A percentile compares a stretch with the other conserved stretches of the same genome.
Evolutionary conservation across 2,329 filamentous ascomycete genomes (phyloP).

Genomic region (Emydomyces testavorans): DNA sequence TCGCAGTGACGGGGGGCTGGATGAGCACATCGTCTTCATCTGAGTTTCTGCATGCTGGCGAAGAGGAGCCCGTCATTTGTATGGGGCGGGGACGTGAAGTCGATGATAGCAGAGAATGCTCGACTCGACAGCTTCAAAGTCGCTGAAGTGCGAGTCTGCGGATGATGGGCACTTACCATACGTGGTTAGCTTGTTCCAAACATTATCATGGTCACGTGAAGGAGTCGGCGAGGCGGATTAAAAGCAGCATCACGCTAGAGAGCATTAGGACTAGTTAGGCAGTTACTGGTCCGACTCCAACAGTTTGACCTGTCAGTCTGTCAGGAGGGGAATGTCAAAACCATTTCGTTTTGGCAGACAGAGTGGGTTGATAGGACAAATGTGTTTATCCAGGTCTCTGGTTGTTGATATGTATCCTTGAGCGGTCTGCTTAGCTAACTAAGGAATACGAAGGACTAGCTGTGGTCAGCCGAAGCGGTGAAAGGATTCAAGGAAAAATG

Average conservation of each 20-base stretch:
- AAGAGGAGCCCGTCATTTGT: constrained; percentile 5
- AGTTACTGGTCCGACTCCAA: not conserved
- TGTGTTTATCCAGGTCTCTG: too few species aligned
- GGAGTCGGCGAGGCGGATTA: not conserved
- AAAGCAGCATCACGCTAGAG: not conserved
- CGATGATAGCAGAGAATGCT: not conserved
- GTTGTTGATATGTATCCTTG: too few species aligned
- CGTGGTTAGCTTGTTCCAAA: too few species aligned
- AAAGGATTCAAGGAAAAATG: too few species aligned
- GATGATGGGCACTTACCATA: too few species aligned
- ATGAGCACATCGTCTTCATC: constrained; percentile 8
- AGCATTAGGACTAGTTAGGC: not conserved
- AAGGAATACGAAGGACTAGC: too few species aligned
- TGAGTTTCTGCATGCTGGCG: constrained; percentile 4
- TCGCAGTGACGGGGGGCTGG: not conserved
- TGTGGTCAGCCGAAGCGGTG: too few species aligned
- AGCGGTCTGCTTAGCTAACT: too few species aligned
- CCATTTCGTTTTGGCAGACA: too few species aligned
- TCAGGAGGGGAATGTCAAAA: not conserved
- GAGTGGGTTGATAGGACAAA: too few species aligned
- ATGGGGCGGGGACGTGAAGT: not conserved
- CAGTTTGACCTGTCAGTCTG: not conserved
- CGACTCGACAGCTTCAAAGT: not conserved
- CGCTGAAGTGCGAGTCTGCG: too few species aligned
- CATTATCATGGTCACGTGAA: not conserved